A percentile compares a stretch with the other conserved stretches of the same genome.
Conservation (phyloP, 176 grass and related monocot species). For the Tillandsia leiboldiana region DNA sequence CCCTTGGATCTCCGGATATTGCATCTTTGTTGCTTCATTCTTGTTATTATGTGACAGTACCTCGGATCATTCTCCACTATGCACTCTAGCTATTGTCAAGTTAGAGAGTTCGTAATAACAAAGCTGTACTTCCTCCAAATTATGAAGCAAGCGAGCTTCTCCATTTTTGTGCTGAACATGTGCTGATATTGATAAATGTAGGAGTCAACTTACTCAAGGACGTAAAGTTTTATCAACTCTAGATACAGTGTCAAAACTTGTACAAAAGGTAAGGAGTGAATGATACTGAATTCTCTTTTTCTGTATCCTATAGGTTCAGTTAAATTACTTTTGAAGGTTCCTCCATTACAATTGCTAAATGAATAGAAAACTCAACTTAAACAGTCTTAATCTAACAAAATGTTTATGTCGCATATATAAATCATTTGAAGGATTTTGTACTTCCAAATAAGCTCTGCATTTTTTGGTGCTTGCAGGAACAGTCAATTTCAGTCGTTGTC, state of each 20-base stretch:
- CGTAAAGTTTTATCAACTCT: constrained; percentile 68
- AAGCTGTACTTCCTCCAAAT: background rate
- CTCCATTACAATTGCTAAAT: constrained; percentile 10
- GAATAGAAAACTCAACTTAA: constrained; percentile 1
- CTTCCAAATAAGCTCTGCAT: background rate
- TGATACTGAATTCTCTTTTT: background rate
- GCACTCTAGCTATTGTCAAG: background rate
- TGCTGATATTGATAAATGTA: constrained; percentile 35
- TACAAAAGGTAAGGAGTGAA: constrained; percentile 58
- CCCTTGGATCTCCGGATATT: too few species aligned
- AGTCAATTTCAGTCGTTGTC: constrained; percentile 78
- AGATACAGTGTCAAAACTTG: constrained; percentile 76
- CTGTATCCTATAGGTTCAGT: background rate
- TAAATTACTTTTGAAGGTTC: constrained; percentile 1
- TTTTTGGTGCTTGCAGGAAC: constrained; percentile 47
- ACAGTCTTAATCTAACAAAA: too few species aligned
- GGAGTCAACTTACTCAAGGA: constrained; percentile 89
- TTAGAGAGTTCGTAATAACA: background rate
- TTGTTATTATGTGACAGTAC: background rate
- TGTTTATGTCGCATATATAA: too few species aligned
- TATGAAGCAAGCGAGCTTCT: background rate
- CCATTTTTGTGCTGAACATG: background rate
- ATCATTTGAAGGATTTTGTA: background rate
- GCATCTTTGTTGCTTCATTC: background rate
- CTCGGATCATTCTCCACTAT: background rate